Evolutionary conservation across 306 rosid genomes (phyloP).

Genomic region (Vachellia pachyceras): DNA sequence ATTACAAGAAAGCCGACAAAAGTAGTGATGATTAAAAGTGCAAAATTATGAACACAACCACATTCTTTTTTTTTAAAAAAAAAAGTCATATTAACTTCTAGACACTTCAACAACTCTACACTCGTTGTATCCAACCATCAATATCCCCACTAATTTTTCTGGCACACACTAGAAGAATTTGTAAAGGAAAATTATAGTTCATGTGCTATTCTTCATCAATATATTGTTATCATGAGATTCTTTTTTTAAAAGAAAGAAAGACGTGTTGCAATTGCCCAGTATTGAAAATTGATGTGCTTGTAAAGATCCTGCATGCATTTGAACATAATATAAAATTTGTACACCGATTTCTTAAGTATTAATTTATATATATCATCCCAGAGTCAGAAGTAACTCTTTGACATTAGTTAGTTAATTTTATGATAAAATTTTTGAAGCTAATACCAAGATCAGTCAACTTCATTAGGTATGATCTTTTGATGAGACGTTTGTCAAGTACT

Average conservation of each 20-base stretch:
- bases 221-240: neutral
- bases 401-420: too few relatives aligned
- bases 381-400: too few relatives aligned
- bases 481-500: too few relatives aligned
- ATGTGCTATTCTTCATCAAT: neutral
- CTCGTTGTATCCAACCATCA: too few relatives aligned
- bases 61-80: neutral
- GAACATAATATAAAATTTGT: too few relatives aligned
- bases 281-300: neutral
- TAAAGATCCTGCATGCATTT: conserved; percentile 6
- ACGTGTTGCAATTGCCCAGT: conserved; percentile 10
- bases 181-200: neutral
- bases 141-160: too few relatives aligned
- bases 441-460: too few relatives aligned
- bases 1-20: neutral
- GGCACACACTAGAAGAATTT: too few relatives aligned
- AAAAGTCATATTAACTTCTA: neutral
- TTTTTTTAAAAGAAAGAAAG: neutral
- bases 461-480: too few relatives aligned
- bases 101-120: neutral
- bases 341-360: too few relatives aligned
- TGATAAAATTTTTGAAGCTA: too few relatives aligned
- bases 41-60: neutral
- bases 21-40: neutral
- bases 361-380: too few relatives aligned